Evolutionary conservation across 139 green algal species (phyloP).

Genomic region (Chlamydomonas sp.): DNA sequence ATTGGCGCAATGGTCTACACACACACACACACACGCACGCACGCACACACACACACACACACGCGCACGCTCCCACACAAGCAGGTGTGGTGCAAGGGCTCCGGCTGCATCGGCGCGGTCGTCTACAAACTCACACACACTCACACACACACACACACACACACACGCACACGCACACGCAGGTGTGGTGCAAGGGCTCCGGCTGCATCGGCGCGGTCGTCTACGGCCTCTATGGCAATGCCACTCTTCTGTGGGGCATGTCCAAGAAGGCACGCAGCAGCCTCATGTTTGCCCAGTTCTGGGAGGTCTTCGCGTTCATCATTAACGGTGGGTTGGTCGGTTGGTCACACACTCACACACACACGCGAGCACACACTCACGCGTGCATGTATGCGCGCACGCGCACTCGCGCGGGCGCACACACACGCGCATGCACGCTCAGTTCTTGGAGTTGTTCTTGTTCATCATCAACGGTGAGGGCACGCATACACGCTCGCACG

Average conservation of each 20-base stretch:
- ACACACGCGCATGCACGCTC: no score
- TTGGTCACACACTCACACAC: no score
- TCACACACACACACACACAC: no score
- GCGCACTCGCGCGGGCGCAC: no score
- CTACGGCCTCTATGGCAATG: conserved; percentile 73
- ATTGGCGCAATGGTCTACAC: conserved; percentile 77
- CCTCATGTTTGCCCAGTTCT: conserved; percentile 39
- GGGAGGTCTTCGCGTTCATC: conserved; percentile 50
- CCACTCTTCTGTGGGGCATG: conserved; percentile 63
- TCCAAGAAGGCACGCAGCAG: conserved; percentile 31
- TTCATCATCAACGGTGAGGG: conserved; percentile 48
- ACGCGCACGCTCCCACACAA: no score
- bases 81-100: conserved; percentile 41
- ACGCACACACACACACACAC: no score
- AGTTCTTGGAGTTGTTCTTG: conserved; percentile 30
- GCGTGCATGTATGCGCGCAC: no score
- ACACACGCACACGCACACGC: neutral
- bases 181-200: conserved; percentile 43
- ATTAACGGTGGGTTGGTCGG: conserved; percentile 41
- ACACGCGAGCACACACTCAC: no score
- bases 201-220: conserved; percentile 75
- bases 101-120: conserved; percentile 71
- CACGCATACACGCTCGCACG: no score
- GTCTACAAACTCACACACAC: no score
- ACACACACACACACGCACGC: no score